Evolutionary conservation across 2,329 filamentous ascomycete genomes (phyloP).

Genomic region (Gaeumannomyces tritici): DNA sequence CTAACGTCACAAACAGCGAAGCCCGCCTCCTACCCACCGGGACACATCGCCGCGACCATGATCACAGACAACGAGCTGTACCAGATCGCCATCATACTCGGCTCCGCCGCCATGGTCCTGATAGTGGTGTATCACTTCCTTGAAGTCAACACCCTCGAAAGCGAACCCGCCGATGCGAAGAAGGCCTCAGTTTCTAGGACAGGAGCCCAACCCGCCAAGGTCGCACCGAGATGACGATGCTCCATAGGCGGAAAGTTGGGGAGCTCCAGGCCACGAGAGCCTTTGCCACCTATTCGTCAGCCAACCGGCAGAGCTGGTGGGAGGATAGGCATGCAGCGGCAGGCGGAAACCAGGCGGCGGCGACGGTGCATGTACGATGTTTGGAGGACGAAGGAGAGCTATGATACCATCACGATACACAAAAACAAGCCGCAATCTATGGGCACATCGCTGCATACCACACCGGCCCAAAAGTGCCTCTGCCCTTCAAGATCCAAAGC

Average conservation of each 20-base stretch:
- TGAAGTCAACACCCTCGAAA: slow-evolving; percentile 69
- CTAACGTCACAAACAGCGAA: background rate
- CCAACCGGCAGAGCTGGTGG: background rate
- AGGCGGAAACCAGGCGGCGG: background rate
- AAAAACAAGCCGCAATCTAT: background rate
- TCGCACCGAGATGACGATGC: slow-evolving; percentile 1
- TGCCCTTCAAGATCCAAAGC: background rate
- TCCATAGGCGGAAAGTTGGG: background rate
- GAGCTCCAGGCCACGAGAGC: background rate
- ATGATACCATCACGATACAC: background rate
- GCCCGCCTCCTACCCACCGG: background rate
- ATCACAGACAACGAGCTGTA: slow-evolving; percentile 92
- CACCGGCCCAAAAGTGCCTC: background rate
- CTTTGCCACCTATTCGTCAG: background rate
- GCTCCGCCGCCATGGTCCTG: slow-evolving; percentile 78
- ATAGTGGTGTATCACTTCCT: slow-evolving; percentile 96
- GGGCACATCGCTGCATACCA: background rate
- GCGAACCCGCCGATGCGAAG: slow-evolving; percentile 14
- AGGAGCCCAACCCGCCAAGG: background rate
- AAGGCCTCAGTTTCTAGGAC: slow-evolving; percentile 2
- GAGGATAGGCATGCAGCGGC: too few relatives aligned
- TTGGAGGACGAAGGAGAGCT: background rate
- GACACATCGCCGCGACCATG: slow-evolving; percentile 49
- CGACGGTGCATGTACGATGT: background rate
- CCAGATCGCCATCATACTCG: slow-evolving; percentile 84